phyloP scores from a whole-genome alignment of 1,284 basidiomycete genomes.

The Coniophora puteana region DNA sequence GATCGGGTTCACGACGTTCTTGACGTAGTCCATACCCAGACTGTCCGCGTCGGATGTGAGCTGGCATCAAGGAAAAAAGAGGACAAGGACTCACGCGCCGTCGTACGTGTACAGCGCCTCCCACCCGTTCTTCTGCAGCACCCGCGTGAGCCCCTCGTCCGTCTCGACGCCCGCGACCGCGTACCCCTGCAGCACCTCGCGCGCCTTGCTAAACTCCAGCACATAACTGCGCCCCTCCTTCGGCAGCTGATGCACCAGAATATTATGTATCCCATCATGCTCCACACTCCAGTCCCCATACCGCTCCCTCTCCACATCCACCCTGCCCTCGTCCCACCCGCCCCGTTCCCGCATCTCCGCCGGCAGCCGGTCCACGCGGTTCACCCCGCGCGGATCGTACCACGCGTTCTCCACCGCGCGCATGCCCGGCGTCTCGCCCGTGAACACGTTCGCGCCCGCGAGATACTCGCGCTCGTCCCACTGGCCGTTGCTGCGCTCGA shows the following conservation, averaged over 20 bases:
- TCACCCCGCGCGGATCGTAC: constrained; percentile 31
- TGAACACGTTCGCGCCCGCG: constrained; percentile 13
- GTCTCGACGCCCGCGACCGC: too few relatives aligned
- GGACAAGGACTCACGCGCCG: constrained; percentile 27
- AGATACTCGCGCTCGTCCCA: constrained; percentile 33
- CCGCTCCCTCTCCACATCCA: constrained; percentile 14
- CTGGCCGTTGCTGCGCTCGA: constrained; percentile 33
- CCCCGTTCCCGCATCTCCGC: constrained; percentile 30
- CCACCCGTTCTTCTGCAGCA: constrained; percentile 33
- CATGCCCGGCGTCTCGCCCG: too few relatives aligned
- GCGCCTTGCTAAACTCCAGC: too few relatives aligned
- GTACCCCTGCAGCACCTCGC: too few relatives aligned
- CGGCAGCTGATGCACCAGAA: too few relatives aligned
- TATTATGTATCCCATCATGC: constrained; percentile 14
- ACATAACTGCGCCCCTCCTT: too few relatives aligned
- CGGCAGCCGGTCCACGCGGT: constrained; percentile 35
- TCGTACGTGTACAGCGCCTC: constrained; percentile 33
- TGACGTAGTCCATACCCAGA: constrained; percentile 33
- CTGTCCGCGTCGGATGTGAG: constrained; percentile 21
- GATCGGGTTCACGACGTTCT: constrained; percentile 34
- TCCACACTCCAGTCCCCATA: too few relatives aligned
- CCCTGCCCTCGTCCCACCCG: constrained; percentile 15
- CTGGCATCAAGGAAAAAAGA: too few relatives aligned
- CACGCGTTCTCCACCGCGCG: constrained; percentile 33
- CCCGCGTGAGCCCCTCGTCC: constrained; percentile 27